phyloP scores from a whole-genome alignment of 1,284 basidiomycete species.

The Paramarasmius palmivorus region DNA sequence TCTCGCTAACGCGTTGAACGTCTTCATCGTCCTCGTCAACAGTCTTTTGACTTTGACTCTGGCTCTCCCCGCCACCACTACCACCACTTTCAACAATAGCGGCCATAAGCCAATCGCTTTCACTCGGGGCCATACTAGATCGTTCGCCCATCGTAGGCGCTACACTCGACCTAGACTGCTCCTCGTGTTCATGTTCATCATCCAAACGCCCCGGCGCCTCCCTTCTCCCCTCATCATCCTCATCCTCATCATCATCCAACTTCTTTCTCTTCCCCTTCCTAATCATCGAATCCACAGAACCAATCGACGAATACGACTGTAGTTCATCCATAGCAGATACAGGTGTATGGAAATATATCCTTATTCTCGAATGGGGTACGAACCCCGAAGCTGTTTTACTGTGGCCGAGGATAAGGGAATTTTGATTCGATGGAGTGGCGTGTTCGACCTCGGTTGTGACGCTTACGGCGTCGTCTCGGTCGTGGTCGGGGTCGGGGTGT shows the following conservation, averaged over 20 bases:
- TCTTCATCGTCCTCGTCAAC: conserved; percentile 40
- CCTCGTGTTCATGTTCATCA: conserved; percentile 59
- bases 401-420: conserved; percentile 31
- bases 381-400: conserved; percentile 25
- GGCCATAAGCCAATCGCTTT: conserved; percentile 83
- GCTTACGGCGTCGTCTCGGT: conserved; percentile 16
- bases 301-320: conserved; percentile 33
- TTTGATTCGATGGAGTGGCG: no score
- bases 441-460: conserved; percentile 6
- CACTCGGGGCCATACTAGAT: conserved; percentile 68
- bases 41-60: conserved; percentile 34
- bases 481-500: conserved; percentile 14
- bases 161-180: conserved; percentile 68
- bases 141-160: conserved; percentile 70
- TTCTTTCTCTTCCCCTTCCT: conserved; percentile 83
- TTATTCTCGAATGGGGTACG: conserved; percentile 74
- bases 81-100: conserved; percentile 72
- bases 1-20: conserved; percentile 45
- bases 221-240: conserved; percentile 69
- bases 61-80: no score
- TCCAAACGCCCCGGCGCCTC: conserved; percentile 63
- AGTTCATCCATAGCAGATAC: conserved; percentile 78
- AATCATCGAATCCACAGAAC: conserved; percentile 57
- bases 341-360: conserved; percentile 86
- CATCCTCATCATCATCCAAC: conserved; percentile 75